phyloP scores from a whole-genome alignment of 495 filamentous ascomycete genomes.

The Thermothielavioides terrestris region DNA sequence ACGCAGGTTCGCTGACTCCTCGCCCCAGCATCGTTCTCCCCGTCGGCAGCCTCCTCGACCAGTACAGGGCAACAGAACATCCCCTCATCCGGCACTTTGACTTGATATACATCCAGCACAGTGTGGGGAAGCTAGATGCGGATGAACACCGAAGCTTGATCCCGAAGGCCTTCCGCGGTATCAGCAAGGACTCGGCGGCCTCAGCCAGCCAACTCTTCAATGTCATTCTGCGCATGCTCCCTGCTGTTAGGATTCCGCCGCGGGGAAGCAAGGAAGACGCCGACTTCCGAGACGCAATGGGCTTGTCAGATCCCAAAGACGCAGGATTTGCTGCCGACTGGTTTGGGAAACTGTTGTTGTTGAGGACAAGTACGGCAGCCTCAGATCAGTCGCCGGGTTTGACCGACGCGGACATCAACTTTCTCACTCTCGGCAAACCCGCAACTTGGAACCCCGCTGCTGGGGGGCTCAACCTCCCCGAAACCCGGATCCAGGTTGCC shows the following conservation, averaged over 20 bases:
- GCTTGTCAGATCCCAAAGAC: constrained; percentile 56
- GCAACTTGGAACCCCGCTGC: constrained; percentile 59
- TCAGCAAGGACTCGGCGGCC: constrained; percentile 56
- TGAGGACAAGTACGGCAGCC: constrained; percentile 37
- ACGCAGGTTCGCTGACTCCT: constrained; percentile 2
- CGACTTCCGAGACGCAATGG: constrained; percentile 53
- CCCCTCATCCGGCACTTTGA: constrained; percentile 81
- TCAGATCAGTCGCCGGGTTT: constrained; percentile 56
- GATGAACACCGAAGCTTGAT: constrained; percentile 50
- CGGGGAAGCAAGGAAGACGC: constrained; percentile 72
- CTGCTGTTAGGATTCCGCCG: constrained; percentile 59
- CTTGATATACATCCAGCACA: constrained; percentile 80
- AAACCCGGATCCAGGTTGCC: constrained; percentile 57
- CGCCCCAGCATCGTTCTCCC: constrained; percentile 61
- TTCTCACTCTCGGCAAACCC: constrained; percentile 59
- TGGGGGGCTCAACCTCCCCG: constrained; percentile 56
- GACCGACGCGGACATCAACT: constrained; percentile 59
- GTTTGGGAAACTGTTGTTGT: constrained; percentile 72
- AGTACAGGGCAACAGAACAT: constrained; percentile 71
- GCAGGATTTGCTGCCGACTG: constrained; percentile 64
- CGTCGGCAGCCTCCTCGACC: constrained; percentile 70
- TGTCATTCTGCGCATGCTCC: constrained; percentile 65
- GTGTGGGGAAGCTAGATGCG: constrained; percentile 58
- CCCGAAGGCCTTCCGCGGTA: constrained; percentile 61
- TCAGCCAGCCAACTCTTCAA: constrained; percentile 76